phyloP scores from a whole-genome alignment of 257 asterid species.

The Salvia rosmarinus region DNA sequence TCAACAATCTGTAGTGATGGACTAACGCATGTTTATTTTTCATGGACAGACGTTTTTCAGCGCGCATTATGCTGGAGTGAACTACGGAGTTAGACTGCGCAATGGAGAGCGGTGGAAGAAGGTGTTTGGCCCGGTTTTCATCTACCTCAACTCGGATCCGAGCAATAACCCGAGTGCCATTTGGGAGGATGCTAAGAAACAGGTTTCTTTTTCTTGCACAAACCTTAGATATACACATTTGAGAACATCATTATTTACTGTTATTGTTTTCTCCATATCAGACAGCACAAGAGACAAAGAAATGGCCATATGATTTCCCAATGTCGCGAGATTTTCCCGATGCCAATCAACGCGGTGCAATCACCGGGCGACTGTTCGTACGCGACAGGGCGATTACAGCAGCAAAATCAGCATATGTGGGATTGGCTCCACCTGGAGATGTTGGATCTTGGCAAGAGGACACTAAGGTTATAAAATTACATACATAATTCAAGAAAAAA shows the following conservation, averaged over 20 bases:
- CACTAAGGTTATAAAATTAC: constrained; percentile 49
- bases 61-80: constrained; percentile 56
- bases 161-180: constrained; percentile 33
- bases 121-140: constrained; percentile 65
- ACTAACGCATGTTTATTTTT: background rate
- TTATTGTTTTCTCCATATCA: background rate
- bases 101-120: constrained; percentile 66
- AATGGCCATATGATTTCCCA: constrained; percentile 90
- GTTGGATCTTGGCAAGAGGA: constrained; percentile 80
- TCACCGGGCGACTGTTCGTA: constrained; percentile 64
- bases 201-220: constrained; percentile 35
- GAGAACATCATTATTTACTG: background rate
- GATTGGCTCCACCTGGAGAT: constrained; percentile 70
- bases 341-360: constrained; percentile 54
- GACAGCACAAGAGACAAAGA: constrained; percentile 50
- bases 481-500: too few species aligned
- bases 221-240: background rate
- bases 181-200: constrained; percentile 70
- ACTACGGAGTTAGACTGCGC: constrained; percentile 41
- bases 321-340: constrained; percentile 52
- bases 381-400: constrained; percentile 43
- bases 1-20: too few species aligned
- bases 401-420: constrained; percentile 61
- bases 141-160: constrained; percentile 60
- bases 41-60: constrained; percentile 49